Percentiles rank a stretch among this genome's conserved stretches.
Conservation (phyloP, 2,329 filamentous ascomycete species). For the Aspergillus awamori region DNA sequence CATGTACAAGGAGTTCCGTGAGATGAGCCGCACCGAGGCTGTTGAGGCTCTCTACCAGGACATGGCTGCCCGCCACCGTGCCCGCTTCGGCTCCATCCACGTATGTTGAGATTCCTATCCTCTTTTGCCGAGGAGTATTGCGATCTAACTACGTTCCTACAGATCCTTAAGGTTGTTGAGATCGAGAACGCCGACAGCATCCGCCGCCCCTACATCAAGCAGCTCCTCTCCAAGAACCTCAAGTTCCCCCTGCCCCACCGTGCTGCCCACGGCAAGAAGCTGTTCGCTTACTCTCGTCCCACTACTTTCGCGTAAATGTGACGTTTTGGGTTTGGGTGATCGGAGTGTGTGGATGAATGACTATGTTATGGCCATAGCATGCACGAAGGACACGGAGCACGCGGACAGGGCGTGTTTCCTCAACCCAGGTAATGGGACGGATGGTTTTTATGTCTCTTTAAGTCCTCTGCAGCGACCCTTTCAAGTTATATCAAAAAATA, state of each 20-base stretch:
- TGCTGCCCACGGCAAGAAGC: slow-evolving; percentile 82
- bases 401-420: slow-evolving; percentile 40
- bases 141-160: slow-evolving; percentile 23
- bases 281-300: slow-evolving; percentile 91
- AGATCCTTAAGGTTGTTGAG: slow-evolving; percentile 99
- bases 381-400: slow-evolving; percentile 43
- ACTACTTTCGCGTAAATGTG: slow-evolving; percentile 92
- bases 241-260: slow-evolving; percentile 99
- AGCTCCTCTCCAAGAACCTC: slow-evolving; percentile 92
- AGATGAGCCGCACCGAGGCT: slow-evolving; percentile 93
- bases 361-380: slow-evolving; percentile 48
- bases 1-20: slow-evolving; percentile 99
- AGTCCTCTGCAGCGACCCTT: slow-evolving; percentile 44
- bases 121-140: neutral
- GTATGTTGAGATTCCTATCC: slow-evolving; percentile 61
- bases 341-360: slow-evolving; percentile 47
- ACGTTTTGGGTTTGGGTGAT: slow-evolving; percentile 38
- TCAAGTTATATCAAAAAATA: slow-evolving; percentile 45
- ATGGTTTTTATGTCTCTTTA: slow-evolving; percentile 45
- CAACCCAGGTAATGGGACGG: slow-evolving; percentile 36
- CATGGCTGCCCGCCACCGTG: slow-evolving; percentile 98
- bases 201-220: slow-evolving; percentile 99
- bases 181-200: slow-evolving; percentile 91
- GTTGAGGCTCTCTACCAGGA: slow-evolving; percentile 98
- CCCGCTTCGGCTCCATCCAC: slow-evolving; percentile 97